Evolutionary conservation across 2,329 filamentous ascomycete genomes (phyloP), one percentile per base, ranked within the genome.

Genomic region (Diaporthe citriasiana): DNA sequence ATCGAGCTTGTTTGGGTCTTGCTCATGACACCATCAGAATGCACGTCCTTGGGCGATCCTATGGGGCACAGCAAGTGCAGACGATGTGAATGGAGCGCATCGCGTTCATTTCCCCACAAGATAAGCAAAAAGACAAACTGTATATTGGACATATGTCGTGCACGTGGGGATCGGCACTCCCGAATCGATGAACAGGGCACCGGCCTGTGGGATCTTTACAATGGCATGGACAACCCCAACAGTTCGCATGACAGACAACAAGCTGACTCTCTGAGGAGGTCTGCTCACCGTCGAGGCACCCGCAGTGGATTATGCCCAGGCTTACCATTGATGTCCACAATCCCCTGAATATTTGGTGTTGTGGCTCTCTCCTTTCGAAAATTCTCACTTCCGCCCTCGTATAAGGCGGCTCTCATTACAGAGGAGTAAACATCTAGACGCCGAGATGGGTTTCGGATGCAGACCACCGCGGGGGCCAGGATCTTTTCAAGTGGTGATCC

Each of bases 401-500:
- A 10, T 66, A n/a, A 51, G 22, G 22, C 63, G 4, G n/a, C 27
- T 38, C n/a, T 51, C 42, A 27, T 66, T n/a, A 51, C 22, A 17
- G 30, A 27, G 45, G 30, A 22, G 13, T 17, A 51, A 35, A 51
- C 15, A 66, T 66, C 22, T 66, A 66, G 45, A 51, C 63, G 63
- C 63, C 63, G 45, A 66, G 30, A 66, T 51, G 63, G 63, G 19
- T 38, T 19, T 27, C 63, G 63, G 45, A 66, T 30, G 27, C 22
- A 51, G 33, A 22, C 33, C 17, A 38, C 63, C 63, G 63, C 45
- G 63, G 63, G 12, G n/a, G 45, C 45, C 45, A 66, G 45, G 45
- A 38, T 38, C 30, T 22, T 66, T 51, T 51, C 63, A 51, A 66
- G 63, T 66, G 30, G 45, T 51, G 45, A 66, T 66, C 63, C 45